Conservation (phyloP, 441 rosid species). For the Arabidopsis hybrid region DNA sequence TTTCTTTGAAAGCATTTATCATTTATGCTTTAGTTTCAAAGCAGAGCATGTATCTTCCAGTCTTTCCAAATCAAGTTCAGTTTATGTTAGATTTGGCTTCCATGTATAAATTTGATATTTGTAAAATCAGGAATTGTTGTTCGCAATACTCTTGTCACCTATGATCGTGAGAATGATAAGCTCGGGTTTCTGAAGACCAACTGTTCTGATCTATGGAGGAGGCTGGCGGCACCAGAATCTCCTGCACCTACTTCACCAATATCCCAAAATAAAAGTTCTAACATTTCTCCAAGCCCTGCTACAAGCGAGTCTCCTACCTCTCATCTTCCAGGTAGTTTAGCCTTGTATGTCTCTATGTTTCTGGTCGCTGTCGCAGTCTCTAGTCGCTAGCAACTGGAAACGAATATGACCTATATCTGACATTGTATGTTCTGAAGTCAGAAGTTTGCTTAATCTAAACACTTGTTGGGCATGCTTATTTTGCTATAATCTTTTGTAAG, state of each 20-base stretch:
- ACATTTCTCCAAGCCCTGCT: slow-evolving; percentile 57
- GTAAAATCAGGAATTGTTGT: slow-evolving; percentile 69
- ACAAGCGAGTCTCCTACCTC: slow-evolving; percentile 53
- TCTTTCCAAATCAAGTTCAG: slow-evolving; percentile 6
- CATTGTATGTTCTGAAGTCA: slow-evolving; percentile 6
- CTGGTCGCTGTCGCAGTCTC: neutral
- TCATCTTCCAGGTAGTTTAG: slow-evolving; percentile 59
- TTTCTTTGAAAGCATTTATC: neutral
- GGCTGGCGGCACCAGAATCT: slow-evolving; percentile 48
- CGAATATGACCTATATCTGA: neutral
- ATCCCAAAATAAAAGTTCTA: slow-evolving; percentile 42
- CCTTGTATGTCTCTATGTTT: slow-evolving; percentile 7
- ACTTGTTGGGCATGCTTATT: slow-evolving; percentile 14
- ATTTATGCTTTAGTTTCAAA: slow-evolving; percentile 11
- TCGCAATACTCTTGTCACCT: slow-evolving; percentile 76
- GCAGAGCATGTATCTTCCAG: slow-evolving; percentile 13
- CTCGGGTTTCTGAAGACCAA: slow-evolving; percentile 81
- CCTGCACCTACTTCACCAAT: slow-evolving; percentile 55
- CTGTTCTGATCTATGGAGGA: slow-evolving; percentile 71
- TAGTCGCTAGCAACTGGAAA: neutral
- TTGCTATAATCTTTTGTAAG: neutral
- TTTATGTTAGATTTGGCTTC: neutral
- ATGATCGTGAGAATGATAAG: slow-evolving; percentile 66
- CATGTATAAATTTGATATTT: slow-evolving; percentile 27
- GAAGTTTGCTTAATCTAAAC: neutral